A percentile compares a stretch with the other conserved stretches of the same genome.
These are phyloP conservation scores for Solanum pinnatisectum DNA, from an alignment of 257 asterid genomes.

Conservation along the genomic window DNA sequence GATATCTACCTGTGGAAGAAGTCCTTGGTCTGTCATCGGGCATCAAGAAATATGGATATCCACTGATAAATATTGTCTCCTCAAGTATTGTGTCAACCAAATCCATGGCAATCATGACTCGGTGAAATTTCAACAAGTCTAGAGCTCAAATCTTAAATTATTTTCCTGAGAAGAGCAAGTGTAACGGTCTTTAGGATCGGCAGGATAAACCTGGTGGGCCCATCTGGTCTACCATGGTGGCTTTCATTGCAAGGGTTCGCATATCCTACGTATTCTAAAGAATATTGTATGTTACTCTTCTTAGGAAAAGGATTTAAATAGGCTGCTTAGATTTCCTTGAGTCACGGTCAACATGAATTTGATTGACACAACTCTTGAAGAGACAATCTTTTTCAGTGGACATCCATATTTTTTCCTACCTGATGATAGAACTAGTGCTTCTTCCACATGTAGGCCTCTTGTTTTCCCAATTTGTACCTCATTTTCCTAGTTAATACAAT, in stretches of 20 bases:
- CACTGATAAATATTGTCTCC: neutral
- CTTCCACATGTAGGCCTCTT: neutral
- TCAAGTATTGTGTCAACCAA: slow-evolving; percentile 3
- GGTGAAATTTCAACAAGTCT: slow-evolving; percentile 8
- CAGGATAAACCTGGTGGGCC: neutral
- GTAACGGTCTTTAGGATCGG: neutral
- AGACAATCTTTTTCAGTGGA: neutral
- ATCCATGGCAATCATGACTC: neutral
- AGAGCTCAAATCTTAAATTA: neutral
- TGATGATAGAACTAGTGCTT: too few species aligned
- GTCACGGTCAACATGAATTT: neutral
- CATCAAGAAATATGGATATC: neutral
- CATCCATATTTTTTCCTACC: too few species aligned
- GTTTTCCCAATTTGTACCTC: neutral
- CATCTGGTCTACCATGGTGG: neutral
- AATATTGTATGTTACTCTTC: neutral
- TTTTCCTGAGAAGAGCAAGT: neutral
- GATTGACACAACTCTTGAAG: neutral
- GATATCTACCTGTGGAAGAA: slow-evolving; percentile 29
- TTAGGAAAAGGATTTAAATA: too few species aligned
- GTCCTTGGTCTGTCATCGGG: slow-evolving; percentile 37
- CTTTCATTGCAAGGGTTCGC: neutral
- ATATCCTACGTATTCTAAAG: too few species aligned
- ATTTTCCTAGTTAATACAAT: neutral
- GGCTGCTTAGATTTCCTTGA: neutral